Evolutionary conservation across 495 filamentous ascomycete species (phyloP).

Genomic region (Penicillium bialowiezense): DNA sequence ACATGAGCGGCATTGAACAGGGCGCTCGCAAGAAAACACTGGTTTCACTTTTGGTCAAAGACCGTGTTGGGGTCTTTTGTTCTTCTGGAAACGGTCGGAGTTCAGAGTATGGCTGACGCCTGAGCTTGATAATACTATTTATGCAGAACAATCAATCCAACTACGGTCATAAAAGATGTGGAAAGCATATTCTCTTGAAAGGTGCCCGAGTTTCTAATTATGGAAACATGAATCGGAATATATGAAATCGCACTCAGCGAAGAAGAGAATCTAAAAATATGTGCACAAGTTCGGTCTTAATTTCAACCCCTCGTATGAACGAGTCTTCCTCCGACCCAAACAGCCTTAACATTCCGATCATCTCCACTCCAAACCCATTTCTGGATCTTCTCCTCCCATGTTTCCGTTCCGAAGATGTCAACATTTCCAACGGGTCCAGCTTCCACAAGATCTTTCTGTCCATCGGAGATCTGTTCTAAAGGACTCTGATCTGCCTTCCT

Average conservation of each 20-base stretch:
- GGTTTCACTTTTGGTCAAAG: too few species aligned
- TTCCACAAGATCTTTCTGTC: constrained; percentile 3
- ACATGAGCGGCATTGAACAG: too few species aligned
- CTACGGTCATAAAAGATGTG: too few species aligned
- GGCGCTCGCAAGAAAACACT: too few species aligned
- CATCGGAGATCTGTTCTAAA: neutral
- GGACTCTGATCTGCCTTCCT: constrained; percentile 3
- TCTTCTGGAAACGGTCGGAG: too few species aligned
- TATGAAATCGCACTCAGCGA: neutral
- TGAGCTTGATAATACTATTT: too few species aligned
- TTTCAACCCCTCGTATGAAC: constrained; percentile 55
- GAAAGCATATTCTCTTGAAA: too few species aligned
- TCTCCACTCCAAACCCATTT: constrained; percentile 93
- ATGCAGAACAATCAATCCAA: too few species aligned
- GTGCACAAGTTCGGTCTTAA: neutral
- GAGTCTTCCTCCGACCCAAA: constrained; percentile 68
- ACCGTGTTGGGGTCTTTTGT: too few species aligned
- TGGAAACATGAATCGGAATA: too few species aligned
- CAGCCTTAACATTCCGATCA: constrained; percentile 75
- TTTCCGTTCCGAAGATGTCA: constrained; percentile 84
- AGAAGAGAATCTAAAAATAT: neutral
- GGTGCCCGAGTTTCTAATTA: too few species aligned
- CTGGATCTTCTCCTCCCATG: constrained; percentile 72
- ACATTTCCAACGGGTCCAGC: constrained; percentile 35
- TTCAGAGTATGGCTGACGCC: too few species aligned